Evolutionary conservation across 1,139 yeast species (phyloP), one percentile per base, ranked within the genome.

Genomic region (Pichia sp.): DNA sequence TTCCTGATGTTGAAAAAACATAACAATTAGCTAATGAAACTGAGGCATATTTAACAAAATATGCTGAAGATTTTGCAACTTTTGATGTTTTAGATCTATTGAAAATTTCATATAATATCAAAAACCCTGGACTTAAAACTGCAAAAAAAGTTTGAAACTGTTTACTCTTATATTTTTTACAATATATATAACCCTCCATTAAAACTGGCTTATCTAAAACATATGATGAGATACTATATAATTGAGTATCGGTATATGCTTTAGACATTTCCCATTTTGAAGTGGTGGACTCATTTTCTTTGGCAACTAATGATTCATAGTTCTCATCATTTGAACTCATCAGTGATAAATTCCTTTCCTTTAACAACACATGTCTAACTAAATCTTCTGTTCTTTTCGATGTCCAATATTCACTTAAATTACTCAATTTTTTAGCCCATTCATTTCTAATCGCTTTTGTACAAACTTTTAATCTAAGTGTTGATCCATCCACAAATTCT

Each of bases 1-100:
- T 79, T 2, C 77, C 67, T 4, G 72, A 65, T 4, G 94, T 96
- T 1, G 94, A 80, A 63, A 86, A 87, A 3, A 86, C 70, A 62
- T 88, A 90, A 53, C 94, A 82, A 16, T 76, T 77, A 3, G 75
- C 62, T 29, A 90, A 66, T 1, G 90, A 80, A 23, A 88, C 74
- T 0, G 85, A 74, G 44, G 77, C 58, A 54, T 72, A 73, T 53
- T 77, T 81, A 39, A 67, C 63, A 56, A 72, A 79, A 52, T 68
- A 74, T 0, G 66, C 46, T 7, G 71, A 67, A 6, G 69, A 65
- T 51, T 70, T 74, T 53, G 77, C 66, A n/a, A 64, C 64, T 0
- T 85, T 84, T 0, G 72, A 64, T 1, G 57, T 40, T 30, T 65
- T 67, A 18, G 77, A 74, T 40, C 85, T 66, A 43, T 70, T 68